These are phyloP conservation scores for Yamadazyma sp. DNA, from an alignment of 805 yeast species.

Conservation along the genomic window DNA sequence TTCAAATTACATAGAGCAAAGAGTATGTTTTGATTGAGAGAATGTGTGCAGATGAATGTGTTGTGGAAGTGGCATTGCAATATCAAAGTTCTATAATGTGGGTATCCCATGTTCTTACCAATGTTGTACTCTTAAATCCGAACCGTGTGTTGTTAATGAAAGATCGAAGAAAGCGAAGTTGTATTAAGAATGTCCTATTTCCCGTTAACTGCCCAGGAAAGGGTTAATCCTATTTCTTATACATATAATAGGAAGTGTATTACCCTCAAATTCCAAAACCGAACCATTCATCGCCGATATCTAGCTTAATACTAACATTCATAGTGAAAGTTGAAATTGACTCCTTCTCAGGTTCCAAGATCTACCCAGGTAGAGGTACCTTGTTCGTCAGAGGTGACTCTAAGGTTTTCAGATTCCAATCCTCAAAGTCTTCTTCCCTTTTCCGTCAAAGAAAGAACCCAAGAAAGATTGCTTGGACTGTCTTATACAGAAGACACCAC, in stretches of 20 bases:
- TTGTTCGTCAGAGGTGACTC: slow-evolving; percentile 99
- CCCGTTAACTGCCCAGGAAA: too few relatives aligned
- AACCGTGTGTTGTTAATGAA: too few relatives aligned
- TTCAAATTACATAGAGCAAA: slow-evolving; percentile 10
- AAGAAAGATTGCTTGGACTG: slow-evolving; percentile 99
- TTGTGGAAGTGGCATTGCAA: too few relatives aligned
- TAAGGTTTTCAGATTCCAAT: slow-evolving; percentile 98
- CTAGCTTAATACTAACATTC: slow-evolving; percentile 41
- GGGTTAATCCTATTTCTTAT: too few relatives aligned
- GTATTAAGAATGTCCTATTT: too few relatives aligned
- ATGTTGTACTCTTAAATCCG: too few relatives aligned
- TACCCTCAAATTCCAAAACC: too few relatives aligned
- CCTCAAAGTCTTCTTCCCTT: slow-evolving; percentile 95
- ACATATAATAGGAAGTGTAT: too few relatives aligned
- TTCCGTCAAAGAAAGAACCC: slow-evolving; percentile 99
- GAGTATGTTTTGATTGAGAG: slow-evolving; percentile 8
- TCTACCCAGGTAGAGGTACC: slow-evolving; percentile 99
- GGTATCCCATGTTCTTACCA: too few relatives aligned
- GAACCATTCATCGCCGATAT: too few relatives aligned
- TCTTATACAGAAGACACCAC: slow-evolving; percentile 99
- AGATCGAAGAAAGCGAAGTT: too few relatives aligned
- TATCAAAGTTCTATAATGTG: too few relatives aligned
- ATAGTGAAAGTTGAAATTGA: slow-evolving; percentile 99
- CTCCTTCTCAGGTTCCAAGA: slow-evolving; percentile 98
- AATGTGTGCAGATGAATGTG: not conserved